A percentile compares a stretch with the other conserved stretches of the same genome.
These are phyloP conservation scores for Boletus sensibilis DNA, from an alignment of 768 basidiomycete genomes.

Conservation along the genomic window DNA sequence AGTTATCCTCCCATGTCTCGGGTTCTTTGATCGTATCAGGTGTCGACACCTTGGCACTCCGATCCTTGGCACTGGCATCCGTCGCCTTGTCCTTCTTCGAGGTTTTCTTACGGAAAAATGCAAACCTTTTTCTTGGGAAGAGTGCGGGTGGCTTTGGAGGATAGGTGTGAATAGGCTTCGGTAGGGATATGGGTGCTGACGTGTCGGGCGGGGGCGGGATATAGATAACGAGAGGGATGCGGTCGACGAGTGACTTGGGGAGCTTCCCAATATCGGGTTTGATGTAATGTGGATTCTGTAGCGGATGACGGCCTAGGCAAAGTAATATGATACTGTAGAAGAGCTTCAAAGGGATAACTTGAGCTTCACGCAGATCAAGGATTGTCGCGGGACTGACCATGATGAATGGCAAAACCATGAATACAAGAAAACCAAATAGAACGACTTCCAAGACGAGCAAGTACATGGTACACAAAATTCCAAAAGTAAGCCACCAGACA, in stretches of 20 bases:
- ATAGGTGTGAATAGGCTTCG: constrained; percentile 54
- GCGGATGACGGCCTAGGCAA: constrained; percentile 75
- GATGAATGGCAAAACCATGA: constrained; percentile 74
- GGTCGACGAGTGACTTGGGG: constrained; percentile 66
- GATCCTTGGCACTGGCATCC: constrained; percentile 18
- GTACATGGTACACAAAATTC: constrained; percentile 77
- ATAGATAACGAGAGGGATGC: constrained; percentile 81
- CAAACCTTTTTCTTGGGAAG: constrained; percentile 46
- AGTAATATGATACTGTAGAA: constrained; percentile 78
- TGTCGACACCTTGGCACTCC: constrained; percentile 6
- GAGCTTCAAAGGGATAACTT: constrained; percentile 42
- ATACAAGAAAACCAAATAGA: constrained; percentile 71
- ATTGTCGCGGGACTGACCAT: constrained; percentile 52
- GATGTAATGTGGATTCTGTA: constrained; percentile 71
- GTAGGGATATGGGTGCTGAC: constrained; percentile 39
- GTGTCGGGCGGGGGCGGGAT: constrained; percentile 71
- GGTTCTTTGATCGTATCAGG: constrained; percentile 30
- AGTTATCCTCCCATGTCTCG: constrained; percentile 71
- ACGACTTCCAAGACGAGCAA: constrained; percentile 71
- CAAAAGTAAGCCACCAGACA: constrained; percentile 85
- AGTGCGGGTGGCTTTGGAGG: constrained; percentile 50
- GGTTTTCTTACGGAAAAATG: constrained; percentile 43
- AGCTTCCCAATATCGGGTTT: constrained; percentile 79
- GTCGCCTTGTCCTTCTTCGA: constrained; percentile 25
- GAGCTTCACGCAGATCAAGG: constrained; percentile 1